phyloP scores from a whole-genome alignment of 495 filamentous ascomycete genomes.

The Neurospora sp. region DNA sequence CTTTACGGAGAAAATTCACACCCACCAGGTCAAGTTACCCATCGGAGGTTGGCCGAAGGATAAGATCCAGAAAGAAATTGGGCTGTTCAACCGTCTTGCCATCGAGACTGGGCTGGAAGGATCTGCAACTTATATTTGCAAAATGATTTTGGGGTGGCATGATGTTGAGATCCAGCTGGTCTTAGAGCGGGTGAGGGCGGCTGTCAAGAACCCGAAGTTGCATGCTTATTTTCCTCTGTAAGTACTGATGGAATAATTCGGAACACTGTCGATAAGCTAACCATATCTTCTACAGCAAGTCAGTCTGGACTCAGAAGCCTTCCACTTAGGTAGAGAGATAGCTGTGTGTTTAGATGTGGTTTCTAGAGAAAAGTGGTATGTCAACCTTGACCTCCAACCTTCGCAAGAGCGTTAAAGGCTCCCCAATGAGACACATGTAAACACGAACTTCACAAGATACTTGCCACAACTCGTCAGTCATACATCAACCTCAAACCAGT shows the following conservation, averaged over 20 bases:
- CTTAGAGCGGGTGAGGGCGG: constrained; percentile 27
- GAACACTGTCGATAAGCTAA: neutral
- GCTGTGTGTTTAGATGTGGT: neutral
- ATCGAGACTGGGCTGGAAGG: constrained; percentile 38
- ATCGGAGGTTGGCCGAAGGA: constrained; percentile 46
- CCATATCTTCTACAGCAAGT: neutral
- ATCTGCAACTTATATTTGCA: constrained; percentile 30
- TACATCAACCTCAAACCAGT: neutral
- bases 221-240: constrained; percentile 36
- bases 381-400: neutral
- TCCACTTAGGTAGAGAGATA: neutral
- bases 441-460: neutral
- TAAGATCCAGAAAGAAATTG: constrained; percentile 28
- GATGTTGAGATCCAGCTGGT: constrained; percentile 33
- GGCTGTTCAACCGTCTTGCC: constrained; percentile 21
- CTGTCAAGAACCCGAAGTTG: constrained; percentile 25
- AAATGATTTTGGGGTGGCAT: constrained; percentile 34
- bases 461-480: neutral
- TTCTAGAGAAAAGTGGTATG: neutral
- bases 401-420: neutral
- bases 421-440: neutral
- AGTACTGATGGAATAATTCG: constrained; percentile 2
- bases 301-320: neutral
- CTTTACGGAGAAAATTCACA: constrained; percentile 42
- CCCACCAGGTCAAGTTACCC: constrained; percentile 36